These are phyloP conservation scores for Luffa acutangula DNA, from an alignment of 306 rosid genomes.

Conservation along the genomic window DNA sequence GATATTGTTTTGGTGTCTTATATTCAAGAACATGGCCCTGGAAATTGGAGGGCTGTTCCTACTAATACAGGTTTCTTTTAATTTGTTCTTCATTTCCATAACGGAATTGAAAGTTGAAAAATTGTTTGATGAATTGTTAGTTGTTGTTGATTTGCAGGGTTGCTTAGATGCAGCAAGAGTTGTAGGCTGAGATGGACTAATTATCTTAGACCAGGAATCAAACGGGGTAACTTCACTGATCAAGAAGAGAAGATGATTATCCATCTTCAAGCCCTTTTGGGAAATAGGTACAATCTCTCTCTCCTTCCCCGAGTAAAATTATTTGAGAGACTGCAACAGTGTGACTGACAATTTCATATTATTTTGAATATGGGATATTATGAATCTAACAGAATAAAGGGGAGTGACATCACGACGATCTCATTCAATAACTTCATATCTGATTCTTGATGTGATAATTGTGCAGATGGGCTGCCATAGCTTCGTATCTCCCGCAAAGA, in stretches of 20 bases:
- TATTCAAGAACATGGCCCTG: constrained; percentile 62
- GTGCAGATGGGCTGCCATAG: constrained; percentile 71
- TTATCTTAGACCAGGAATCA: constrained; percentile 65
- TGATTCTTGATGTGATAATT: no score
- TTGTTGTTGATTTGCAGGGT: constrained; percentile 24
- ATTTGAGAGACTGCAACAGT: not conserved
- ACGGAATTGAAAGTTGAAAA: no score
- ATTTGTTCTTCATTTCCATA: no score
- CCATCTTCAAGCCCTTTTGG: constrained; percentile 71
- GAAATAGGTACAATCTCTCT: constrained; percentile 36
- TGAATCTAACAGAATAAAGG: no score
- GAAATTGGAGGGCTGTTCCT: constrained; percentile 63
- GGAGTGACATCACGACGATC: no score
- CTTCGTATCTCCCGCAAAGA: constrained; percentile 65
- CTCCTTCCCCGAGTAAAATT: not conserved
- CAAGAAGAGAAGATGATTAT: constrained; percentile 63
- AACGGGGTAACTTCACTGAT: constrained; percentile 55
- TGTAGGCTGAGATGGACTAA: constrained; percentile 71
- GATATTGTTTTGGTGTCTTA: constrained; percentile 52
- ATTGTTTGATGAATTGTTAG: no score
- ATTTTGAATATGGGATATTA: no score
- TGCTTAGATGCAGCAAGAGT: constrained; percentile 59
- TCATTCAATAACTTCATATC: not conserved
- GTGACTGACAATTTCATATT: not conserved
- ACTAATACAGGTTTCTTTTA: constrained; percentile 39